Percentiles rank a stretch among this genome's conserved stretches.
These are phyloP conservation scores for Tylopilus felleus DNA, from an alignment of 768 basidiomycete genomes.

Conservation along the genomic window DNA sequence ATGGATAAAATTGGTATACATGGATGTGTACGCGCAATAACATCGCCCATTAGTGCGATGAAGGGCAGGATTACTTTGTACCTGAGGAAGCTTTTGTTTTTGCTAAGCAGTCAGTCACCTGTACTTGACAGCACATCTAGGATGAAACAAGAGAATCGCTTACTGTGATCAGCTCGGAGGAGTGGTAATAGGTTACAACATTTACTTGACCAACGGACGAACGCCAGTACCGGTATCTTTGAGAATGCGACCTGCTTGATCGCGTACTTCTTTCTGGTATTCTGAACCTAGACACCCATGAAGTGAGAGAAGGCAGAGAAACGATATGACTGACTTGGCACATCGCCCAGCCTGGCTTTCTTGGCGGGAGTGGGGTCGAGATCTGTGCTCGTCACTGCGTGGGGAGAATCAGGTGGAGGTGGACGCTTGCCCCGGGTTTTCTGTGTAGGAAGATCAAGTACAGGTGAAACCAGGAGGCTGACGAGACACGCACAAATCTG, in stretches of 20 bases:
- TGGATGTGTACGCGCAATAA: background rate
- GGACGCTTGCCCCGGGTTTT: constrained; percentile 59
- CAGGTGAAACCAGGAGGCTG: background rate
- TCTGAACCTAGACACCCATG: constrained; percentile 5
- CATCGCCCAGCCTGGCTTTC: constrained; percentile 36
- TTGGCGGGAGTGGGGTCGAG: constrained; percentile 32
- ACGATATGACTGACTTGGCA: constrained; percentile 31
- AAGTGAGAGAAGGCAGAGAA: background rate
- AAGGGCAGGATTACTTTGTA: background rate
- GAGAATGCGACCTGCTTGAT: constrained; percentile 33
- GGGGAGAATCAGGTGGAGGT: constrained; percentile 37
- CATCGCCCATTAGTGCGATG: background rate
- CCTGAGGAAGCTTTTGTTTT: constrained; percentile 1
- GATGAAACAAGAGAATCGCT: constrained; percentile 8
- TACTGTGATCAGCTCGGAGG: constrained; percentile 6
- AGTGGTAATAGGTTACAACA: background rate
- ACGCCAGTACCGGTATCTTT: constrained; percentile 41
- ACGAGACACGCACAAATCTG: constrained; percentile 50
- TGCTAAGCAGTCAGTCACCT: constrained; percentile 9
- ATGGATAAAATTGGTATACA: constrained; percentile 8
- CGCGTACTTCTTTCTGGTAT: constrained; percentile 42
- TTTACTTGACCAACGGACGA: constrained; percentile 43
- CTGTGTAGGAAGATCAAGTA: constrained; percentile 28
- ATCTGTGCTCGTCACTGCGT: constrained; percentile 35
- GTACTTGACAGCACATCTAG: background rate